phyloP scores from a whole-genome alignment of 2,329 filamentous ascomycete species.

The Aspergillus calidoustus region DNA sequence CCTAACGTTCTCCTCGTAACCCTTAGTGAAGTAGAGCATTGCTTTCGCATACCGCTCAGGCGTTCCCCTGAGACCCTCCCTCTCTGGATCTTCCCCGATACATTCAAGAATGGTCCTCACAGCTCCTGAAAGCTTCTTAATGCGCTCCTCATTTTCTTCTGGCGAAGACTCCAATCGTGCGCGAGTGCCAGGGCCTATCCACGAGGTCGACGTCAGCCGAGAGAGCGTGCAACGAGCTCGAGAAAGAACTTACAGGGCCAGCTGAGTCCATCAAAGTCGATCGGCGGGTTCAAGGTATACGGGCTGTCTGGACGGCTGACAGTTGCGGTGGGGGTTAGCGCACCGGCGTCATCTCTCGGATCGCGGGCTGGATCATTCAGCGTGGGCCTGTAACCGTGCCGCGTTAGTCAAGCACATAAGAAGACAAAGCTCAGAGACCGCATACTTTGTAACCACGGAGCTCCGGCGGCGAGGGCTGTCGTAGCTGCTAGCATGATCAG shows the following conservation, averaged over 20 bases:
- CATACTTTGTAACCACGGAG: slow-evolving; percentile 33
- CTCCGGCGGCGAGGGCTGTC: slow-evolving; percentile 25
- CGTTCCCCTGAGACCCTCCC: slow-evolving; percentile 66
- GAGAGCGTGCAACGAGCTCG: not conserved
- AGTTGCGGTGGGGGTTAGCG: slow-evolving; percentile 57
- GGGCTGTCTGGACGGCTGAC: slow-evolving; percentile 56
- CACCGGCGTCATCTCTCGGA: slow-evolving; percentile 55
- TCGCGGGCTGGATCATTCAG: slow-evolving; percentile 58
- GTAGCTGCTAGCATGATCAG: slow-evolving; percentile 22
- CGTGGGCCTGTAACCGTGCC: slow-evolving; percentile 28
- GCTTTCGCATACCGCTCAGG: slow-evolving; percentile 93
- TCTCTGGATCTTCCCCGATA: slow-evolving; percentile 67
- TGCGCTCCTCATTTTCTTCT: slow-evolving; percentile 60
- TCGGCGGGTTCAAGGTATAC: slow-evolving; percentile 54
- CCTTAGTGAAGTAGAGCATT: slow-evolving; percentile 93
- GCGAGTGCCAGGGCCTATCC: slow-evolving; percentile 51
- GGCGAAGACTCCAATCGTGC: slow-evolving; percentile 61
- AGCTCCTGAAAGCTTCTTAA: slow-evolving; percentile 66
- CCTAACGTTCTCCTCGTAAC: slow-evolving; percentile 91
- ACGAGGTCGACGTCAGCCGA: slow-evolving; percentile 17
- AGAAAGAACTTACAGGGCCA: slow-evolving; percentile 54
- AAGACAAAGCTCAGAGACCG: not conserved
- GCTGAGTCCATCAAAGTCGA: slow-evolving; percentile 58
- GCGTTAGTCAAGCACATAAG: not conserved
- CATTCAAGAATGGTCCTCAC: slow-evolving; percentile 68